phyloP scores from a whole-genome alignment of 164 flowering plant genomes.

The Vitis labrusca region DNA sequence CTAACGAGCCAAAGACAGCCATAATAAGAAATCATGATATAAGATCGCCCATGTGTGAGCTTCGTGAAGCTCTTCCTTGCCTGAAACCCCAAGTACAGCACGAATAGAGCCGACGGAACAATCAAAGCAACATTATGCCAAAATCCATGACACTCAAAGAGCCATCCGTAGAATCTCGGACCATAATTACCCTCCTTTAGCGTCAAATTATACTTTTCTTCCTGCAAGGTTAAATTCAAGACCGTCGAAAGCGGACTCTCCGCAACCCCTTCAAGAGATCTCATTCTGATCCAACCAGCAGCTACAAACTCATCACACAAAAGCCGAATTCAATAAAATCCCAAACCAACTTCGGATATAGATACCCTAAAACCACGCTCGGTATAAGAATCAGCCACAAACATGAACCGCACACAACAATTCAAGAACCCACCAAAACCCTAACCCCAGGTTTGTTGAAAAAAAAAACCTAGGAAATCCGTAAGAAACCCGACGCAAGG shows the following conservation, averaged over 20 bases:
- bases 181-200: constrained; percentile 6
- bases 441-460: no score
- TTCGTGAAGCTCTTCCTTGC: constrained; percentile 64
- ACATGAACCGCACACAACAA: no score
- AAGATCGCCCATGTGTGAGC: constrained; percentile 73
- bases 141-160: constrained; percentile 67
- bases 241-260: not conserved
- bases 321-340: no score
- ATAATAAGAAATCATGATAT: constrained; percentile 71
- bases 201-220: not conserved
- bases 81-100: constrained; percentile 61
- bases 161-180: constrained; percentile 33
- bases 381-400: no score
- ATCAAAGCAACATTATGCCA: constrained; percentile 59
- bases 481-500: no score
- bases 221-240: constrained; percentile 13
- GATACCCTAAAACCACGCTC: no score
- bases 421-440: no score
- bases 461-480: no score
- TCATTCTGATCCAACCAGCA: no score
- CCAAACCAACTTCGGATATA: no score
- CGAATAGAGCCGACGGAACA: constrained; percentile 50
- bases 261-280: no score
- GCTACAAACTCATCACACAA: no score
- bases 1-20: constrained; percentile 78